Conservation (phyloP, 495 filamentous ascomycete species). For the Terfezia claveryi region DNA sequence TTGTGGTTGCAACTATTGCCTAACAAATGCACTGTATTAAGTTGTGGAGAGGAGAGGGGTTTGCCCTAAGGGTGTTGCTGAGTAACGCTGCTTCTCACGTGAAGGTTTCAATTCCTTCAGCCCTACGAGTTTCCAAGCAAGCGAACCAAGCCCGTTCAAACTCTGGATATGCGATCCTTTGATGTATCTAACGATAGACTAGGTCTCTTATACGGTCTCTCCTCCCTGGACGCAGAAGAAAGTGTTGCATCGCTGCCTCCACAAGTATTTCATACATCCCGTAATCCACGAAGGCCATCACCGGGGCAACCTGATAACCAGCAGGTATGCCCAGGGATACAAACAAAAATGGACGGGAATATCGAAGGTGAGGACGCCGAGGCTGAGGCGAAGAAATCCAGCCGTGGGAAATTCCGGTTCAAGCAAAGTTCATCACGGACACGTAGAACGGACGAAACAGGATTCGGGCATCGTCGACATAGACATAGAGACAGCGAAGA, state of each 20-base stretch:
- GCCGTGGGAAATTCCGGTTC: constrained; percentile 11
- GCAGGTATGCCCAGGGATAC: no score
- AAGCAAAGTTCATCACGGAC: constrained; percentile 6
- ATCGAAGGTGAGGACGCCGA: not conserved
- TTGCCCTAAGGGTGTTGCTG: no score
- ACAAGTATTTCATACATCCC: not conserved
- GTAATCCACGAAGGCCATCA: not conserved
- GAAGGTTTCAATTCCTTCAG: no score
- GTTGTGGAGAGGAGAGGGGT: no score
- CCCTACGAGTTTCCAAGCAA: no score
- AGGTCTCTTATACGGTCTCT: constrained; percentile 10
- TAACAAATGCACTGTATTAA: no score
- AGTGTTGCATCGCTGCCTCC: constrained; percentile 6
- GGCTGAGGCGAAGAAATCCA: not conserved
- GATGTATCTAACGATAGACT: constrained; percentile 13
- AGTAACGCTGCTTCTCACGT: no score
- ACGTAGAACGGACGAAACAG: not conserved
- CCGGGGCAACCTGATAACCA: not conserved
- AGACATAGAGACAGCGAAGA: not conserved
- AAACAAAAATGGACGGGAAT: no score
- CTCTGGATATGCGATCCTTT: constrained; percentile 8
- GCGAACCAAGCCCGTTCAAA: no score
- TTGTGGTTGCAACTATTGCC: no score
- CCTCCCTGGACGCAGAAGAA: constrained; percentile 1
- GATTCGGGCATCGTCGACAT: not conserved